phyloP scores from a whole-genome alignment of 139 green algal genomes.

The Tetradesmus lagerheimii region DNA sequence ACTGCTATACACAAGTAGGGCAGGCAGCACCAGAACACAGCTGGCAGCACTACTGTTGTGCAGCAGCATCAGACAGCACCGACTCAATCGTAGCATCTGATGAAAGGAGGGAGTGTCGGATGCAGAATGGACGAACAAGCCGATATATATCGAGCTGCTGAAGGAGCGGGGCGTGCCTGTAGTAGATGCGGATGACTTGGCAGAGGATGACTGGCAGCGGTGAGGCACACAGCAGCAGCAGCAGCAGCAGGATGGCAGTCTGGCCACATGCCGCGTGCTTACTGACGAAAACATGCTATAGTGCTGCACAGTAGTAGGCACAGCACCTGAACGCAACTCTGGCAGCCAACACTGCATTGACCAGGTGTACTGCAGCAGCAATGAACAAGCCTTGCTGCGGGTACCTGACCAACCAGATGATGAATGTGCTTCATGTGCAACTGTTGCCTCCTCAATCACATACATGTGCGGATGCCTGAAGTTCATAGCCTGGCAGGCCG shows the following conservation, averaged over 20 bases:
- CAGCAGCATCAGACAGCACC: not conserved
- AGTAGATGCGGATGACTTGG: not conserved
- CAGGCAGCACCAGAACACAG: not conserved
- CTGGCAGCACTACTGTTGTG: conserved; percentile 3
- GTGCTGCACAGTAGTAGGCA: no score
- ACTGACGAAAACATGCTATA: no score
- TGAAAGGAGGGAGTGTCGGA: not conserved
- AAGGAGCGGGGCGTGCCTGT: conserved; percentile 27
- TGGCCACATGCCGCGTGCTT: no score
- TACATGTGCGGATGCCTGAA: no score
- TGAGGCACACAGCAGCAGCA: not conserved
- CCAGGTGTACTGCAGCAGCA: not conserved
- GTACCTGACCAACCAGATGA: no score
- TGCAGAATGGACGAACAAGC: conserved; percentile 47
- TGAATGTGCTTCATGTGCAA: not conserved
- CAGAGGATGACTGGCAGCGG: conserved; percentile 9
- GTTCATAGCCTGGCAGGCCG: no score
- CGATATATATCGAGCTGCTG: conserved; percentile 16
- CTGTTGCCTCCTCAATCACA: no score
- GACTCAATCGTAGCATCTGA: not conserved
- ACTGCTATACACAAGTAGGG: conserved; percentile 19
- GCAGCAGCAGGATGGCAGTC: not conserved
- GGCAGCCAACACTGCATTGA: no score
- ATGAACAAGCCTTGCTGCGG: not conserved
- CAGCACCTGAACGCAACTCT: no score